Base-by-base conservation (phyloP, 2,329 filamentous ascomycete species). In the Sporothrix luriei region DNA sequence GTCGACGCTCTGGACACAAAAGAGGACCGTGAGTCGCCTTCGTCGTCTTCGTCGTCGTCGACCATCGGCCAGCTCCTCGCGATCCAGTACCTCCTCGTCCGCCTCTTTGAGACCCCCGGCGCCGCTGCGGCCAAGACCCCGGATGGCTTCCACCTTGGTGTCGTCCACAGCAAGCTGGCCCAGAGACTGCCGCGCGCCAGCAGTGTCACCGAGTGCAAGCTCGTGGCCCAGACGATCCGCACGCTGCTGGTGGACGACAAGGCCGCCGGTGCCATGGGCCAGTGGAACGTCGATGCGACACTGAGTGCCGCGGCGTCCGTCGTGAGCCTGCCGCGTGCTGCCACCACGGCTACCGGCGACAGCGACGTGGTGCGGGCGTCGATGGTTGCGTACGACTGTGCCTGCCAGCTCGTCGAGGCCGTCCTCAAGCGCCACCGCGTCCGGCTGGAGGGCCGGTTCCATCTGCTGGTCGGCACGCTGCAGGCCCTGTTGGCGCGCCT, bases 401-500 rank as follows among this genome's bases (percentile, higher is more conserved):
- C 86, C 19, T 88, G 84, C 78, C 82, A 81, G 68, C 79, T 90
- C 10, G 78, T 87, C 24, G 85, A 87, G 68, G 78, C 81, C 26
- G 78, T 90, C 49, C 84, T 90, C 75, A 73, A 84, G 75, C 85
- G 86, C 62, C 86, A 90, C 76, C 81, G 88, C 4, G 80, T 87
- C 55, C 86, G 88, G 11, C 80, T 90, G 1, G 84, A 88, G 73
- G 87, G 87, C 1, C 87, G 88, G 72, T 87, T 87, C 74, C 87
- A 88, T 74, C 78, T 89, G 57, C 80, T 89, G 5, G 78, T 88
- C 61, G 78, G 82, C 48, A 78, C 82, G 2, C 78, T 90, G 70
- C 84, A 88, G 73, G 78, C 83, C 3, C 83, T 90, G n/a, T 81
- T 90, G 48, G 78, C 79, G 26, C 81, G 82, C 48, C 82, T 90